Evolutionary conservation across 306 rosid species (phyloP).

Genomic region (Heteromeles arbutifolia): DNA sequence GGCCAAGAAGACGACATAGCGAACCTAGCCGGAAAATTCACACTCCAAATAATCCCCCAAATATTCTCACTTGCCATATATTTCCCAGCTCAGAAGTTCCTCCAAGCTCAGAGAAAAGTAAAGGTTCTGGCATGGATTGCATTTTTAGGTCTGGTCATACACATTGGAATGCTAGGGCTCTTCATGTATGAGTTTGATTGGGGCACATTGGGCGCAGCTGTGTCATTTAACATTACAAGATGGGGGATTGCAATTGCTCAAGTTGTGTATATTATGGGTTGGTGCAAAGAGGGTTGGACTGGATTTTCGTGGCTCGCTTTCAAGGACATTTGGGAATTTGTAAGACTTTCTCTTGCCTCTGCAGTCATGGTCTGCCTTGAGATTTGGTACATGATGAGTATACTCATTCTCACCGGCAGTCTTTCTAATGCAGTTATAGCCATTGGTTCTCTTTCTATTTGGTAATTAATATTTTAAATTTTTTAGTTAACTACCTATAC

Average conservation of each 20-base stretch:
- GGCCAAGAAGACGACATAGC: constrained; percentile 67
- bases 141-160: constrained; percentile 31
- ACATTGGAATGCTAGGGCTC: constrained; percentile 49
- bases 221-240: constrained; percentile 49
- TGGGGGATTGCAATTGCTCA: constrained; percentile 58
- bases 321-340: constrained; percentile 64
- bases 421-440: constrained; percentile 38
- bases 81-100: constrained; percentile 74
- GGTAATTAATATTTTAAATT: constrained; percentile 23
- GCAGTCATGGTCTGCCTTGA: constrained; percentile 81
- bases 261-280: constrained; percentile 49
- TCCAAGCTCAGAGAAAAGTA: constrained; percentile 72
- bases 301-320: constrained; percentile 70
- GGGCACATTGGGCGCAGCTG: constrained; percentile 61
- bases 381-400: constrained; percentile 38
- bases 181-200: constrained; percentile 33
- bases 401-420: constrained; percentile 29
- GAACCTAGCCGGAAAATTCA: constrained; percentile 47
- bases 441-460: constrained; percentile 46
- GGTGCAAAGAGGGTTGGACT: constrained; percentile 71
- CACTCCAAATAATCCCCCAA: constrained; percentile 52
- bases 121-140: constrained; percentile 54
- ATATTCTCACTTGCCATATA: constrained; percentile 48
- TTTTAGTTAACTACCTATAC: not conserved
- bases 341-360: constrained; percentile 68